These are phyloP conservation scores for Beauveria sp. DNA, from an alignment of 2,329 filamentous ascomycete genomes.

Conservation along the genomic window DNA sequence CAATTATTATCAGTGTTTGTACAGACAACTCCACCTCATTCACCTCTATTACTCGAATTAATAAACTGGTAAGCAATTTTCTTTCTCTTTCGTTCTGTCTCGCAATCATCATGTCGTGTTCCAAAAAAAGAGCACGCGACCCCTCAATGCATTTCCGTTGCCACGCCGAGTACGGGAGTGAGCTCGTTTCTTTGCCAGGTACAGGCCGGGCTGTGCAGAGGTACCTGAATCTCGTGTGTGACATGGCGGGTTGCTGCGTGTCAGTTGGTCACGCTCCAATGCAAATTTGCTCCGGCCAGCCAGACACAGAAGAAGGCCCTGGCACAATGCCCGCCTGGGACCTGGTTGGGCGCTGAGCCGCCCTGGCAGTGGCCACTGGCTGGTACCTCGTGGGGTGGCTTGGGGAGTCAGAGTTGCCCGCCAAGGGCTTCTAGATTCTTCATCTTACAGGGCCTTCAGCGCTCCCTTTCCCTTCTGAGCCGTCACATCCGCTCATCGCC, in stretches of 20 bases:
- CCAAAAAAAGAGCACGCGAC: slow-evolving; percentile 1
- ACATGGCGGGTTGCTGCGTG: neutral
- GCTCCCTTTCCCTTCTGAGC: neutral
- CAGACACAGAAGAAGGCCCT: neutral
- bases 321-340: neutral
- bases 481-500: neutral
- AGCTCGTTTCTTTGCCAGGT: neutral
- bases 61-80: neutral
- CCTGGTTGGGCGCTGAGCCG: neutral
- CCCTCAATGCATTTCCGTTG: neutral
- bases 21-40: neutral
- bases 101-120: neutral
- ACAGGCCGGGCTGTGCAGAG: slow-evolving; percentile 7
- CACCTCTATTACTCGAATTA: neutral
- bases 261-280: slow-evolving; percentile 3
- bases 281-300: slow-evolving; percentile 2
- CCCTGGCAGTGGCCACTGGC: neutral
- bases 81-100: neutral
- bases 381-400: neutral
- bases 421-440: no score
- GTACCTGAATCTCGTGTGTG: neutral
- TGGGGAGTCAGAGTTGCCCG: neutral
- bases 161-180: neutral
- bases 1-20: neutral
- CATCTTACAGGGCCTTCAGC: neutral